Evolutionary conservation across 1,139 yeast species (phyloP), one percentile per base, ranked within the genome.

Genomic region (Sporopachydermia cereana): DNA sequence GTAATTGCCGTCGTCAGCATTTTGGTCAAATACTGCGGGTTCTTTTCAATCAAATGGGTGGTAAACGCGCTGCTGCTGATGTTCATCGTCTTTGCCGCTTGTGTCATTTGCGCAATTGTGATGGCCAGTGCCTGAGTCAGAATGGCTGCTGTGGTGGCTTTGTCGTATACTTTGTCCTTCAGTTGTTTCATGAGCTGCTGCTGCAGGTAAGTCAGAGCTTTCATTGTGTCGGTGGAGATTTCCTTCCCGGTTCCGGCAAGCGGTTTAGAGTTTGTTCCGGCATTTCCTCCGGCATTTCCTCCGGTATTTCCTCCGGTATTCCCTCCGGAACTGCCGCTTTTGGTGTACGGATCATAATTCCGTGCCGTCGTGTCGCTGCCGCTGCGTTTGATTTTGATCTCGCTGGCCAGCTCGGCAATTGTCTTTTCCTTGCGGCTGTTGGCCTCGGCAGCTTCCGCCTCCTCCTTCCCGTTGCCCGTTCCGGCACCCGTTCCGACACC

Each of bases 61-160:
- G 84, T 77, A 52, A 83, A 69, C 9, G 89, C 95, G 54, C 84
- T 84, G 24, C 86, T 85, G 1, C 80, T 79, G 49, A 84, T 80
- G 17, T 95, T 93, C 29, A 85, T 85, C 54, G 79, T 81, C 52
- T 84, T 82, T 0, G 95, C 95, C 20, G 89, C 89, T 51, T 83
- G 84, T 49, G 84, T 81, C 3, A 83, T 89, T 59, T 83, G 96
- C 2, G 95, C 89, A 50, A 88, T 86, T 0, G 96, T 89, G 64
- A 89, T 84, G 2, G 96, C 95, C 53, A 88, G 70, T 0, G 96
- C 96, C 55, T 84, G 88, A n/a, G 96, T 86, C 53, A 88, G 71
- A 47, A 86, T 77, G 49, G 79, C 84, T 0, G 91, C 82, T 36
- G 86, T 82, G 1, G 84, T 77, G 27, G 78, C 82, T 43, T 83